Conservation (phyloP, 2,329 filamentous ascomycete genomes). For the Cercospora nicotianae region DNA sequence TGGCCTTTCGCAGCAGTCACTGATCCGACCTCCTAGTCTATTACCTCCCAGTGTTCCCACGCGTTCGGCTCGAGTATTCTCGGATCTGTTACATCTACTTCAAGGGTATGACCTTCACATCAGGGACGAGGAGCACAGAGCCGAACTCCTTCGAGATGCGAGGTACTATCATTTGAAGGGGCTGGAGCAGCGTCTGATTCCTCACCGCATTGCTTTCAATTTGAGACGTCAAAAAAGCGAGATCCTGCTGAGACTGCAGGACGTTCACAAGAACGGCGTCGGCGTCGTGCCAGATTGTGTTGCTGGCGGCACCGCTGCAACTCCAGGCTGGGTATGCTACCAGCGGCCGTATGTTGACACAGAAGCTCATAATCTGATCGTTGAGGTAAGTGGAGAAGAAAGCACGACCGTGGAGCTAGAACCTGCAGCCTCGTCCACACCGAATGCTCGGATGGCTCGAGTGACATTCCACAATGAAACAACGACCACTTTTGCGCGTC, state of each 20-base stretch:
- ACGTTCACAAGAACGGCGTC: slow-evolving; percentile 85
- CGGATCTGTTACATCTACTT: slow-evolving; percentile 76
- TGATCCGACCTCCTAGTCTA: slow-evolving; percentile 85
- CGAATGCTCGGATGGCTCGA: slow-evolving; percentile 39
- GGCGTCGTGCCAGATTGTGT: slow-evolving; percentile 57
- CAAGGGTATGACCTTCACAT: slow-evolving; percentile 82
- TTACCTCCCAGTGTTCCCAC: slow-evolving; percentile 77
- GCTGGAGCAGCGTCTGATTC: slow-evolving; percentile 81
- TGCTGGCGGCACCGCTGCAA: neutral
- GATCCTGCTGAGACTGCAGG: slow-evolving; percentile 76
- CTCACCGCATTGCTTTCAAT: slow-evolving; percentile 75
- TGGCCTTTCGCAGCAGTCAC: slow-evolving; percentile 72
- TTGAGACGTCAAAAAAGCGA: slow-evolving; percentile 66
- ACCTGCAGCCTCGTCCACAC: slow-evolving; percentile 10
- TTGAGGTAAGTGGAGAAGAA: slow-evolving; percentile 73
- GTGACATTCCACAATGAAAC: slow-evolving; percentile 73
- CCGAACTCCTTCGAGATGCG: slow-evolving; percentile 77
- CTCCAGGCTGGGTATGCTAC: slow-evolving; percentile 68
- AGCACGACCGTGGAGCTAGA: slow-evolving; percentile 39
- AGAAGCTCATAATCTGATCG: slow-evolving; percentile 67
- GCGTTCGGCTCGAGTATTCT: slow-evolving; percentile 79
- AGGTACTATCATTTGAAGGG: slow-evolving; percentile 92
- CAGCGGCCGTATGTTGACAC: slow-evolving; percentile 84
- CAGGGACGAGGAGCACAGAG: slow-evolving; percentile 71
- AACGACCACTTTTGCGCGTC: slow-evolving; percentile 66